These are phyloP conservation scores for Trebouxia gelatinosa DNA, from an alignment of 163 green algal species.

Conservation along the genomic window DNA sequence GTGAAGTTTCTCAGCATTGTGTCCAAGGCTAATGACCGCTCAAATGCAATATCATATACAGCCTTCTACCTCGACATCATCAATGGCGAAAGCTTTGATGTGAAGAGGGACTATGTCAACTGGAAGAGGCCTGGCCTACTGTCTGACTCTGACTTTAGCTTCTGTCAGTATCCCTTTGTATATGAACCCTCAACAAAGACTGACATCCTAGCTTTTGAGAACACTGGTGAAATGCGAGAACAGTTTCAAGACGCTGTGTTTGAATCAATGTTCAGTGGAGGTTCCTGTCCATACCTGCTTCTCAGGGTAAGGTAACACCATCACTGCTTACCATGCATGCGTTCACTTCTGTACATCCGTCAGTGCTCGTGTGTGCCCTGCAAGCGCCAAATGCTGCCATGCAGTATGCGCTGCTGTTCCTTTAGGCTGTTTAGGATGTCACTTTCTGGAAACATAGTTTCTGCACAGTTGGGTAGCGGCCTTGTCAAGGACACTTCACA, in stretches of 20 bases:
- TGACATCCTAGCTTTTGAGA: constrained; percentile 15
- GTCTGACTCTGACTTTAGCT: constrained; percentile 15
- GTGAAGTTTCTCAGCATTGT: neutral
- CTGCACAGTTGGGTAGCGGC: neutral
- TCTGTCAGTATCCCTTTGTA: constrained; percentile 24
- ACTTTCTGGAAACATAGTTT: neutral
- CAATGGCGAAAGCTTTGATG: constrained; percentile 14
- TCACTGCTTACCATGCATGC: too few relatives aligned
- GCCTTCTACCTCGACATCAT: constrained; percentile 25
- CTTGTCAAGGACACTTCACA: neutral
- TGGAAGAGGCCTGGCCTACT: neutral
- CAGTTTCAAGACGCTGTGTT: constrained; percentile 21
- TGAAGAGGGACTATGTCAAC: constrained; percentile 7
- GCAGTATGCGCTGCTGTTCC: neutral
- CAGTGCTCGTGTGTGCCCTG: too few relatives aligned
- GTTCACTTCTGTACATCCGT: too few relatives aligned
- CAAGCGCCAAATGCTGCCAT: too few relatives aligned
- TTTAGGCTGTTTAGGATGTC: neutral
- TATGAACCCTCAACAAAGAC: constrained; percentile 12
- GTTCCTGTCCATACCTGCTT: constrained; percentile 11
- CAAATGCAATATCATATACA: neutral
- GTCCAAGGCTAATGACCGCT: neutral
- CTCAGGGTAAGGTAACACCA: constrained; percentile 5
- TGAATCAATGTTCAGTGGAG: constrained; percentile 8
- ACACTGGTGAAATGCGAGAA: neutral